A percentile compares a stretch with the other conserved stretches of the same genome.
phyloP scores from a whole-genome alignment of 2,329 filamentous ascomycete genomes.

The Alternaria alternata region DNA sequence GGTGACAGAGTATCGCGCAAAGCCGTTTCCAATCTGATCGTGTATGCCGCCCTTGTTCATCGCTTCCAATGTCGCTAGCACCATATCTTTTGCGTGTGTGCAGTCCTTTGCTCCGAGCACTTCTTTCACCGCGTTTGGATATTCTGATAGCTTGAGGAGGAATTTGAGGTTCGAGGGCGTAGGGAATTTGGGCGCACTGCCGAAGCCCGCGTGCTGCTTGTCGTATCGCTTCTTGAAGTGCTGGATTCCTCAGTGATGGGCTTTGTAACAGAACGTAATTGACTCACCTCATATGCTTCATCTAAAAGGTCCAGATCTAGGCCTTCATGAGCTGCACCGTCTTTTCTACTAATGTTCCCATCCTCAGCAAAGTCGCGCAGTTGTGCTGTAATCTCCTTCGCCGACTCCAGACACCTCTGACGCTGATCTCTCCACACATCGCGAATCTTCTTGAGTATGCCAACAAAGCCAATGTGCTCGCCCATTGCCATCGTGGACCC shows the following conservation, averaged over 20 bases:
- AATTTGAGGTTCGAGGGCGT: slow-evolving; percentile 87
- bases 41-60: slow-evolving; percentile 78
- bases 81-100: slow-evolving; percentile 77
- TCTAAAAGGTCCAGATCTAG: slow-evolving; percentile 91
- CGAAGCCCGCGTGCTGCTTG: slow-evolving; percentile 66
- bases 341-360: slow-evolving; percentile 67
- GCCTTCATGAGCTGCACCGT: slow-evolving; percentile 66
- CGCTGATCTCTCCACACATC: slow-evolving; percentile 84
- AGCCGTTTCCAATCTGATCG: slow-evolving; percentile 80
- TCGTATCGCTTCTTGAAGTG: slow-evolving; percentile 39
- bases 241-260: slow-evolving; percentile 14
- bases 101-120: slow-evolving; percentile 88
- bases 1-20: slow-evolving; percentile 87
- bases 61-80: slow-evolving; percentile 77
- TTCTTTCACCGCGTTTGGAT: slow-evolving; percentile 76
- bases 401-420: slow-evolving; percentile 80
- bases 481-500: slow-evolving; percentile 61
- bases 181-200: slow-evolving; percentile 81
- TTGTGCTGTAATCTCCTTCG: slow-evolving; percentile 81
- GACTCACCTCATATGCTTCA: slow-evolving; percentile 74
- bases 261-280: slow-evolving; percentile 51
- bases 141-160: slow-evolving; percentile 75
- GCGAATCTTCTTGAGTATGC: slow-evolving; percentile 79
- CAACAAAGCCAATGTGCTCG: slow-evolving; percentile 77
- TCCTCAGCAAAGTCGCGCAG: slow-evolving; percentile 88